Base-by-base conservation (phyloP, 495 filamentous ascomycete genomes). In the Sporormia fimetaria region DNA sequence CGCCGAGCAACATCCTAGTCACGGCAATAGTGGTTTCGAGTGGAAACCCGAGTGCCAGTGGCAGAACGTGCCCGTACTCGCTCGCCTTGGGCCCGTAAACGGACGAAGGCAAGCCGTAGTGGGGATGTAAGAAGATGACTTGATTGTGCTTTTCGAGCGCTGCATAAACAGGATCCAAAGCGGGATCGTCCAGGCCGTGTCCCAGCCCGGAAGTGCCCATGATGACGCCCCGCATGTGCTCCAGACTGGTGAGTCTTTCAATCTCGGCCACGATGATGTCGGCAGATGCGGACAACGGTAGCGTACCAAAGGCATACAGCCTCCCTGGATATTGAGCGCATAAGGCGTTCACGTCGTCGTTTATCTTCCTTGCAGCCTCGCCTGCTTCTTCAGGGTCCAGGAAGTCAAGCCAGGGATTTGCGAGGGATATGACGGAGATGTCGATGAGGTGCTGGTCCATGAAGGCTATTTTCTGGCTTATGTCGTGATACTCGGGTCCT, bases 371-470 rank as follows among this genome's bases (percentile, higher is more conserved):
- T 0, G 85, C 81, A 42, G 74, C 72, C 28, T 63, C 56, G 9
- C 69, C 71, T 2, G 81, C 81, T 42, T 80, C 73, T 15, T 61
- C 49, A 0, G 76, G 51, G 0, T 72, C 64, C 0, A 94, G 65
- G 56, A 94, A 94, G 59, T 94, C 88, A 1, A 96, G 73, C 88
- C 88, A 96, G 1, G 88, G 88, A 57, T 96, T 96, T 16, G 88
- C 88, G 29, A 94, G 79, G 0, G 81, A 87, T 56, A 96, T 74
- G 6, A 94, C 78, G 12, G 83, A 92, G 38, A 75, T 76, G 55
- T 80, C 71, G 54, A 96, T 94, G 17, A 61, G 58, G 56, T 96
- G 88, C 5, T 63, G 70, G 53, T 82, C 68, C 88, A 96, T 96
- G 63, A 96, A 96, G 14, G 69, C 60, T 4, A 94, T 67, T 38